These are phyloP conservation scores for Monilinia aucupariae DNA, from an alignment of 2,329 filamentous ascomycete species.

Conservation along the genomic window DNA sequence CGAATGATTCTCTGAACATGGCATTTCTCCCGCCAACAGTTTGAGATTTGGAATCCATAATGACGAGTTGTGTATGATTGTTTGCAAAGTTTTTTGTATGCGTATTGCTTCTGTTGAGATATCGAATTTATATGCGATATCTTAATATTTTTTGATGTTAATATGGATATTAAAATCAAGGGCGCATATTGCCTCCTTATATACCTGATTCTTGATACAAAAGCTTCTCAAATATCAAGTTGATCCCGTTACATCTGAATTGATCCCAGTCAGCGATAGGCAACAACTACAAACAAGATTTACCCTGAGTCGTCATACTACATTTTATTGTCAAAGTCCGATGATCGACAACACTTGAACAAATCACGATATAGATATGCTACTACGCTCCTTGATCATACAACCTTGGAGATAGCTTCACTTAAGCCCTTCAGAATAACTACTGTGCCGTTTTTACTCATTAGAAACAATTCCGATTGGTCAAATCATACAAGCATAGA, in stretches of 20 bases:
- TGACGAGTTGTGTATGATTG: background rate
- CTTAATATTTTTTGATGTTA: background rate
- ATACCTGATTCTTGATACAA: background rate
- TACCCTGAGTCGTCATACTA: constrained; percentile 3
- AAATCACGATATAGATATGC: background rate
- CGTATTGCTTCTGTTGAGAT: background rate
- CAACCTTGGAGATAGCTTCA: background rate
- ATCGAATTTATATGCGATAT: background rate
- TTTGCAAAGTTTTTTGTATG: background rate
- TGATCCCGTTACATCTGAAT: background rate
- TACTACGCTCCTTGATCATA: background rate
- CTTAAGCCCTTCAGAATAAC: background rate
- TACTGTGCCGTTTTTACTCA: too few relatives aligned
- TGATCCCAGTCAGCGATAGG: background rate
- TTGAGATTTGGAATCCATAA: constrained; percentile 2
- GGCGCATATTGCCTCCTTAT: background rate
- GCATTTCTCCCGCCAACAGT: background rate
- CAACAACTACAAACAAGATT: background rate
- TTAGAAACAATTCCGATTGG: background rate
- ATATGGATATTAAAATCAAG: background rate
- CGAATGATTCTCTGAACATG: background rate
- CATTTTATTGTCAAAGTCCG: background rate
- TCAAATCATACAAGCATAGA: background rate
- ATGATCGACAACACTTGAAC: background rate
- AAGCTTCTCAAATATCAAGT: background rate